Evolutionary conservation across 352 stramenopile genomes (phyloP).

Genomic region (Lagenidium giganteum): DNA sequence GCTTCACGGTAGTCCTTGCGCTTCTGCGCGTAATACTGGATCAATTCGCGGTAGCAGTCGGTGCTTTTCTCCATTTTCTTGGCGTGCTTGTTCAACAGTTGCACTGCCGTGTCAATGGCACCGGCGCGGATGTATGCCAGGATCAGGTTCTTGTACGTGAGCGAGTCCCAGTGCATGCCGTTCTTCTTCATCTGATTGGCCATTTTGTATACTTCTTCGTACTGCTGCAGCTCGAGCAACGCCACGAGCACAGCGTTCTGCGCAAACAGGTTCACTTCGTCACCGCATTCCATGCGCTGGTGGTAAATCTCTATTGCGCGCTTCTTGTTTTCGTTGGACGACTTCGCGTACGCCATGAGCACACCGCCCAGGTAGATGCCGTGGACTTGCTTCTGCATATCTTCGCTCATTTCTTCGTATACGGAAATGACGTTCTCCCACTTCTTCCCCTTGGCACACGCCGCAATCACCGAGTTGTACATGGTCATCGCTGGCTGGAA

Average conservation of each 20-base stretch:
- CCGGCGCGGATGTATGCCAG: constrained; percentile 56
- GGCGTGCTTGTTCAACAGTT: constrained; percentile 58
- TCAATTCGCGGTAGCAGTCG: constrained; percentile 67
- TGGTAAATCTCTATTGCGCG: constrained; percentile 52
- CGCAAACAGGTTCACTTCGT: constrained; percentile 62
- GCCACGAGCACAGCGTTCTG: constrained; percentile 64
- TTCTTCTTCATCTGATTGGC: constrained; percentile 55
- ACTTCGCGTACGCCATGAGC: constrained; percentile 74
- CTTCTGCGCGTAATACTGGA: constrained; percentile 56
- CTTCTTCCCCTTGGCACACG: constrained; percentile 69
- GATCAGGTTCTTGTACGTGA: constrained; percentile 64
- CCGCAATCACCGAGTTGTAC: constrained; percentile 77
- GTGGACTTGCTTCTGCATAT: constrained; percentile 29
- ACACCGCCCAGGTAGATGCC: constrained; percentile 60
- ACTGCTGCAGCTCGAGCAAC: constrained; percentile 46
- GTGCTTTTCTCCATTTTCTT: constrained; percentile 74
- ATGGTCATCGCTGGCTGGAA: constrained; percentile 63
- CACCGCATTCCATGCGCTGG: constrained; percentile 16
- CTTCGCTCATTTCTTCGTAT: constrained; percentile 49
- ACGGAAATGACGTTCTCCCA: constrained; percentile 63
- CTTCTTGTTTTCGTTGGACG: constrained; percentile 25
- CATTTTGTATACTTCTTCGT: constrained; percentile 49
- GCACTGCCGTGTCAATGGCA: constrained; percentile 51
- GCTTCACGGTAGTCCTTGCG: constrained; percentile 58
- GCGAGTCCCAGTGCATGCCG: constrained; percentile 55